Base-by-base conservation (phyloP, 306 rosid species). In the Cicer yamashitae region DNA sequence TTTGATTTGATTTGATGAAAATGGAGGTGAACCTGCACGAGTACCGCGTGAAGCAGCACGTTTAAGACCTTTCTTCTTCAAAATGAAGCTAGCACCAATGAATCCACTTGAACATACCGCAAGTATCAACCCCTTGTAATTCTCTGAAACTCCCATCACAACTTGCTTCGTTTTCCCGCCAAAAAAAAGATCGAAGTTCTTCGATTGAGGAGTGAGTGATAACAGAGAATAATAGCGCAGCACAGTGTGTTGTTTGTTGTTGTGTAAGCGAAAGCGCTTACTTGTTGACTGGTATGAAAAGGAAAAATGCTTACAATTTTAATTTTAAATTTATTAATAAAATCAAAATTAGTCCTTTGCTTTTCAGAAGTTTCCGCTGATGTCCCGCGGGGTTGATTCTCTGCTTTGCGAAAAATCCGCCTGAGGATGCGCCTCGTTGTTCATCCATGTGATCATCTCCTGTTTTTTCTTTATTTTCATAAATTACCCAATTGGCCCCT, bases 21-120 rank as follows among this genome's bases (percentile, higher is more conserved):
- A 15, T 7, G 17, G 72, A 53, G 13, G 51, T 73, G 10, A 65
- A 89, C 98, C 98, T 84, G 98, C 98, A 13, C 96, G 90, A 60
- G 86, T 84, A 38, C 98, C 98, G 38, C 74, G 74, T 6, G 91
- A 82, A 53, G 85, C 96, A 53, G 98, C 96, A 40, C 84, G 88
- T 81, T 94, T 90, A 64, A 94, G 98, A 41, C 98, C 98, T 41
- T 90, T 94, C 89, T 91, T 94, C 93, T 94, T 94, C 87, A 94
- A 77, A 83, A 94, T 94, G 77, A 94, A 94, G 76, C 98, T 94
- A 1, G 94, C 56, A 6, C 98, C 98, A 1, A 90, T 89, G 87
- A 94, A 94, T 51, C 79, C 96, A 69, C 97, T 94, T 5, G 98
- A 94, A 13, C 83, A 84, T 86, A 94, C 64, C 0, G 97, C 98